Conservation (phyloP, 75 land plant genomes). For the Cunninghamia lanceolata region DNA sequence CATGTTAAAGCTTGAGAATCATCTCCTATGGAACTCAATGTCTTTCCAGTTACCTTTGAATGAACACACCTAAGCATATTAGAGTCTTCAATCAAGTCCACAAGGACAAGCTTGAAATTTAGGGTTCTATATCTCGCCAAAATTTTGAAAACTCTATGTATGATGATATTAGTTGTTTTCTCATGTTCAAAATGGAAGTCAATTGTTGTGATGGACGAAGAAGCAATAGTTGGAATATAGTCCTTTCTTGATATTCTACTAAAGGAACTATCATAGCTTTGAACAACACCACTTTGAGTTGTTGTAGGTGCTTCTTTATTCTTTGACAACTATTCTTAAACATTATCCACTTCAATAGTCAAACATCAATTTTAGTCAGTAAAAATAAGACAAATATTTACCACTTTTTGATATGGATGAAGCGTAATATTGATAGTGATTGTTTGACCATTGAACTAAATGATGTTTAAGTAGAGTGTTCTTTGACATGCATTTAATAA, state of each 20-base stretch:
- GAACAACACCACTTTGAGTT: neutral
- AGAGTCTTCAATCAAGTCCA: constrained; percentile 67
- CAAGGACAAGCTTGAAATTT: constrained; percentile 65
- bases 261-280: neutral
- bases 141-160: constrained; percentile 59
- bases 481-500: constrained; percentile 70
- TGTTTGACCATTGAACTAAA: no score
- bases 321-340: no score
- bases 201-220: constrained; percentile 87
- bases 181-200: constrained; percentile 88
- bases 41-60: constrained; percentile 45
- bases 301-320: constrained; percentile 49
- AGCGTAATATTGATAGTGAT: no score
- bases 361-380: no score
- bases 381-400: no score
- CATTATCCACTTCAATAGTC: no score
- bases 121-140: constrained; percentile 22
- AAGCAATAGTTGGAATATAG: constrained; percentile 63
- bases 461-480: no score
- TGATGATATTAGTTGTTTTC: constrained; percentile 81
- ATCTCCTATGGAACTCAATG: constrained; percentile 42
- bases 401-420: no score
- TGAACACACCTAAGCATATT: constrained; percentile 70
- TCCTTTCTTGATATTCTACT: constrained; percentile 14
- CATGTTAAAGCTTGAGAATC: no score